Evolutionary conservation across 2,329 filamentous ascomycete species (phyloP).

Genomic region (Xylaria polymorpha): DNA sequence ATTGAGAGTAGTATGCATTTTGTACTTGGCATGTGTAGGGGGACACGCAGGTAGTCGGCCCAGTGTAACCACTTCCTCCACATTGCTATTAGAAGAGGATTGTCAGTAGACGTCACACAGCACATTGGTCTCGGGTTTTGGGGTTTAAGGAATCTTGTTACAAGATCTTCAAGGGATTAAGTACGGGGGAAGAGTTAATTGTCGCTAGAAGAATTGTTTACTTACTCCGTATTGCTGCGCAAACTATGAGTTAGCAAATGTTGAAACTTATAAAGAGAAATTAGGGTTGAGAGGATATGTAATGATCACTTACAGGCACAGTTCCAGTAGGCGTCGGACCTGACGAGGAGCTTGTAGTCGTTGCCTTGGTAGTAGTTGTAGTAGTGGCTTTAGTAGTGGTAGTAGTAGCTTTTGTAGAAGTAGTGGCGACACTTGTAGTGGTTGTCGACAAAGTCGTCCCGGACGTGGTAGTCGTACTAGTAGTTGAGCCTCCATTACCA

Average conservation of each 20-base stretch:
- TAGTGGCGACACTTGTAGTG: slow-evolving; percentile 11
- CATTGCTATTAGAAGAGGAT: slow-evolving; percentile 36
- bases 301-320: slow-evolving; percentile 20
- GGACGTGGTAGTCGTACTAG: not conserved
- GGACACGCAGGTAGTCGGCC: slow-evolving; percentile 37
- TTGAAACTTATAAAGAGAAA: not conserved
- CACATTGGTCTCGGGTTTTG: not conserved
- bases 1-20: slow-evolving; percentile 41
- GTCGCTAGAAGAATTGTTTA: not conserved
- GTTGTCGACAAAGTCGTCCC: slow-evolving; percentile 14
- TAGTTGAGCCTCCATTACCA: slow-evolving; percentile 12
- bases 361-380: slow-evolving; percentile 9
- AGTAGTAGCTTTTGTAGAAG: slow-evolving; percentile 22
- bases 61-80: slow-evolving; percentile 38
- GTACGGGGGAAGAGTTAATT: not conserved
- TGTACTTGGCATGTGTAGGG: slow-evolving; percentile 38
- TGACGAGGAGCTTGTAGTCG: slow-evolving; percentile 15
- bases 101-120: slow-evolving; percentile 8
- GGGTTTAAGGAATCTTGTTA: not conserved
- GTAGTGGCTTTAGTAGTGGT: slow-evolving; percentile 5
- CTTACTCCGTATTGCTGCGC: slow-evolving; percentile 30
- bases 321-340: slow-evolving; percentile 23
- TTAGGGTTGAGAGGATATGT: not conserved
- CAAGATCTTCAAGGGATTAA: not conserved
- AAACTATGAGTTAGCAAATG: not conserved